Percentiles rank a stretch among this genome's conserved stretches.
Evolutionary conservation across 768 basidiomycete genomes (phyloP).

Genomic region (Candolleomyces eurysporus): DNA sequence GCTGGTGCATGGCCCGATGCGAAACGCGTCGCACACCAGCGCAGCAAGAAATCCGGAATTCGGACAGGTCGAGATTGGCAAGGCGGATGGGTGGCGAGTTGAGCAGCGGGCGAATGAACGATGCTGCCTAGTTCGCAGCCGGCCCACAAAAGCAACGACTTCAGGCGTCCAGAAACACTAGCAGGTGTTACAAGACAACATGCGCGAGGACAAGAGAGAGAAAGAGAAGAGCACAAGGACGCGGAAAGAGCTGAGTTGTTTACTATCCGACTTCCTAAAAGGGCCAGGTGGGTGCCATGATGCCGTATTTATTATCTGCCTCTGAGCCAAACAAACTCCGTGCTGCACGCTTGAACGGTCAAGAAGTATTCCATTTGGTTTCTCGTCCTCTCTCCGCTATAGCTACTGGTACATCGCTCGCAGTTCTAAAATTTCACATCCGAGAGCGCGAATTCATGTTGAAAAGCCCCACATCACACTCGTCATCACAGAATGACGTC

Average conservation of each 20-base stretch:
- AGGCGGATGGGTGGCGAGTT: no score
- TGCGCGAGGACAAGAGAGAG: not conserved
- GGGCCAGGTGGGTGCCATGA: not conserved
- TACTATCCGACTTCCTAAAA: not conserved
- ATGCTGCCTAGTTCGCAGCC: no score
- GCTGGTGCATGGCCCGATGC: slow-evolving; percentile 10
- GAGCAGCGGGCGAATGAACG: no score
- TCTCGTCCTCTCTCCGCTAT: not conserved
- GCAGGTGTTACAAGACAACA: no score
- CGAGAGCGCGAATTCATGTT: slow-evolving; percentile 12
- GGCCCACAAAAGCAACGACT: no score
- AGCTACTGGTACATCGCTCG: not conserved
- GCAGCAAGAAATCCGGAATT: not conserved
- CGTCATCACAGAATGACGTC: slow-evolving; percentile 33
- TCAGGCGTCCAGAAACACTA: no score
- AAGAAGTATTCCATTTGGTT: not conserved
- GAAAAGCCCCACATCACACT: slow-evolving; percentile 21
- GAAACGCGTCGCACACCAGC: not conserved
- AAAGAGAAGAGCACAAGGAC: not conserved
- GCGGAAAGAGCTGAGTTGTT: not conserved
- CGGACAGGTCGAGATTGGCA: not conserved
- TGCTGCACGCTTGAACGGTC: not conserved
- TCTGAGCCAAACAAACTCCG: slow-evolving; percentile 5
- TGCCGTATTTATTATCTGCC: slow-evolving; percentile 2
- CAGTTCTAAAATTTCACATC: slow-evolving; percentile 3